These are phyloP conservation scores for Microthlaspi erraticum DNA, from an alignment of 345 rosid species.

Conservation along the genomic window DNA sequence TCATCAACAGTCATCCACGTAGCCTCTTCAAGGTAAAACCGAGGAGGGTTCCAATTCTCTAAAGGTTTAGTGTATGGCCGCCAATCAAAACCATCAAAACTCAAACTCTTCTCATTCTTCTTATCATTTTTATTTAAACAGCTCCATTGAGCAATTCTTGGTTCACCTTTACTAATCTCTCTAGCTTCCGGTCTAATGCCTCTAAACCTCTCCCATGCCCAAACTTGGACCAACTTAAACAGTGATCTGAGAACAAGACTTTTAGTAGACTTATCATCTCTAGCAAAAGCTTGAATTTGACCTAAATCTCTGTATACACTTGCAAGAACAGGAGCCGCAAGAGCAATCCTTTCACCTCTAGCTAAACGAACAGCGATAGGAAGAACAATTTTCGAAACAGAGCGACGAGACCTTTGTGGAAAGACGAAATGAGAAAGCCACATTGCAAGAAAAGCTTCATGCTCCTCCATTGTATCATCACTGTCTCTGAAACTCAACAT, in stretches of 20 bases:
- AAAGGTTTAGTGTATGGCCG: constrained; percentile 48
- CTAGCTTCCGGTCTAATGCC: not conserved
- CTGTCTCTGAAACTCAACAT: constrained; percentile 40
- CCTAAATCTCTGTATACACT: constrained; percentile 50
- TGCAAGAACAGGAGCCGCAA: constrained; percentile 56
- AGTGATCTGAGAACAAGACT: constrained; percentile 35
- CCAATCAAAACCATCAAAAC: constrained; percentile 49
- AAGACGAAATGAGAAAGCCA: constrained; percentile 50
- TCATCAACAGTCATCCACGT: constrained; percentile 35
- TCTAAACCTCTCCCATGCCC: constrained; percentile 56
- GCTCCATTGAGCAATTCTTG: constrained; percentile 46
- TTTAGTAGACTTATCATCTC: not conserved
- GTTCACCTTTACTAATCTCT: constrained; percentile 37
- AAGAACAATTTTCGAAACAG: constrained; percentile 1
- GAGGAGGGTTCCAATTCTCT: constrained; percentile 36
- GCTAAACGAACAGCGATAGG: constrained; percentile 50
- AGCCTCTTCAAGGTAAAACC: constrained; percentile 39
- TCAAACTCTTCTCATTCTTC: constrained; percentile 22
- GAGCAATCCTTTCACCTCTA: constrained; percentile 49
- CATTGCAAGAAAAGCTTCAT: constrained; percentile 54
- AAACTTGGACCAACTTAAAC: constrained; percentile 52
- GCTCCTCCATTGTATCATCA: constrained; percentile 45
- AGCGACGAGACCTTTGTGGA: not conserved
- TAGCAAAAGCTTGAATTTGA: constrained; percentile 2
- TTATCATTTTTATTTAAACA: not conserved